phyloP scores from a whole-genome alignment of 768 basidiomycete species.

The Chalciporus piperatus region DNA sequence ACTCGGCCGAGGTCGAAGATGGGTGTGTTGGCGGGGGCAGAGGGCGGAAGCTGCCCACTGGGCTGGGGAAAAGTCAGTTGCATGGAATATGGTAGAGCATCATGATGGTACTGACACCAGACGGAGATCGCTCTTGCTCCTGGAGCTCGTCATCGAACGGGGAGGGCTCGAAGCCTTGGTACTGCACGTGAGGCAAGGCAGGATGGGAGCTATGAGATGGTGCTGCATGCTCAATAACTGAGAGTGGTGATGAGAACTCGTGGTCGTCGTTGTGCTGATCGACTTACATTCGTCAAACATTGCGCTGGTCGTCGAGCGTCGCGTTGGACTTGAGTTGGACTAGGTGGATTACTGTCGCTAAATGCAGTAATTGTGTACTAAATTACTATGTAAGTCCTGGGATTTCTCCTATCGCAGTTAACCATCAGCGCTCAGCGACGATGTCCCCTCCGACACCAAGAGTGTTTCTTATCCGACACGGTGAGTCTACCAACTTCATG shows the following conservation, averaged over 20 bases:
- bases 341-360: too few relatives aligned
- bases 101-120: slow-evolving; percentile 15
- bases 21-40: slow-evolving; percentile 43
- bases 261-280: background rate
- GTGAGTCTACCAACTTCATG: slow-evolving; percentile 32
- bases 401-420: too few relatives aligned
- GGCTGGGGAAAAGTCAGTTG: slow-evolving; percentile 26
- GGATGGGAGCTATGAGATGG: slow-evolving; percentile 40
- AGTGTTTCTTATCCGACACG: slow-evolving; percentile 79
- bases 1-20: slow-evolving; percentile 86
- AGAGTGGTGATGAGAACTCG: slow-evolving; percentile 1
- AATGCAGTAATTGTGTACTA: too few relatives aligned
- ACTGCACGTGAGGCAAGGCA: slow-evolving; percentile 61
- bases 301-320: slow-evolving; percentile 2
- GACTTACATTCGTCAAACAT: slow-evolving; percentile 72
- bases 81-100: background rate
- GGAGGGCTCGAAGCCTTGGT: slow-evolving; percentile 86
- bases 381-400: background rate
- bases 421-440: background rate
- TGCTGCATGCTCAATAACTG: slow-evolving; percentile 86
- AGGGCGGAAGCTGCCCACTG: slow-evolving; percentile 21
- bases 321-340: background rate
- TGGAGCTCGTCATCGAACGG: slow-evolving; percentile 51
- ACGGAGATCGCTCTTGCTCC: slow-evolving; percentile 37
- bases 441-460: slow-evolving; percentile 61